Evolutionary conservation across 306 rosid species (phyloP).

Genomic region (Pyrus bretschneideri): DNA sequence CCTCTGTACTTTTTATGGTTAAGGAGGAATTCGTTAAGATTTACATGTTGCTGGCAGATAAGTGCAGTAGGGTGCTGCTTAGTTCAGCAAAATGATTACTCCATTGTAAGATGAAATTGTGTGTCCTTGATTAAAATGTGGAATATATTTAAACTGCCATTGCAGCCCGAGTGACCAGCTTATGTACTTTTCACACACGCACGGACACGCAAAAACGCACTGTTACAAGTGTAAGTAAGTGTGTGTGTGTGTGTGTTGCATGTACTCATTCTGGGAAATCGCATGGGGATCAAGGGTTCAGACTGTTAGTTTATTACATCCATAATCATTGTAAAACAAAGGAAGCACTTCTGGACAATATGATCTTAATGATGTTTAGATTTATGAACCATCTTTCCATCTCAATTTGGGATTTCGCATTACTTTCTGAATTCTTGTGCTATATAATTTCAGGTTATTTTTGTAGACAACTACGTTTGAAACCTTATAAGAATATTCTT

Average conservation of each 20-base stretch:
- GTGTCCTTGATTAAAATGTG: neutral
- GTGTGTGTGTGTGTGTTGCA: too few species aligned
- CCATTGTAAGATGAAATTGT: neutral
- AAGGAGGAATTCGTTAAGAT: conserved; percentile 78
- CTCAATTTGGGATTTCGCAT: neutral
- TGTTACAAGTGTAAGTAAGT: too few species aligned
- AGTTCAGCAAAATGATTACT: conserved; percentile 9
- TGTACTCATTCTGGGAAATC: neutral
- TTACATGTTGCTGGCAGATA: conserved; percentile 32
- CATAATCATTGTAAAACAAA: neutral
- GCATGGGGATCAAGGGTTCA: neutral
- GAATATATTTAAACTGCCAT: neutral
- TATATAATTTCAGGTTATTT: neutral
- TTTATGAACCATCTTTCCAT: neutral
- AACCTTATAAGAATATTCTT: too few species aligned
- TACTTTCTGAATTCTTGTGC: neutral
- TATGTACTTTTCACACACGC: neutral
- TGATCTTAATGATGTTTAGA: neutral
- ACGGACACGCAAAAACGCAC: neutral
- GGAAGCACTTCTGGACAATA: neutral
- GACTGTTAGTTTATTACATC: neutral
- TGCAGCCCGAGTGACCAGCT: neutral
- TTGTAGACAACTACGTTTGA: neutral
- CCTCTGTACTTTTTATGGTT: conserved; percentile 74
- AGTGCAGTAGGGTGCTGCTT: conserved; percentile 13